A percentile compares a stretch with the other conserved stretches of the same genome.
Evolutionary conservation across 257 asterid species (phyloP).

Genomic region (Galeopsis tetrahit): DNA sequence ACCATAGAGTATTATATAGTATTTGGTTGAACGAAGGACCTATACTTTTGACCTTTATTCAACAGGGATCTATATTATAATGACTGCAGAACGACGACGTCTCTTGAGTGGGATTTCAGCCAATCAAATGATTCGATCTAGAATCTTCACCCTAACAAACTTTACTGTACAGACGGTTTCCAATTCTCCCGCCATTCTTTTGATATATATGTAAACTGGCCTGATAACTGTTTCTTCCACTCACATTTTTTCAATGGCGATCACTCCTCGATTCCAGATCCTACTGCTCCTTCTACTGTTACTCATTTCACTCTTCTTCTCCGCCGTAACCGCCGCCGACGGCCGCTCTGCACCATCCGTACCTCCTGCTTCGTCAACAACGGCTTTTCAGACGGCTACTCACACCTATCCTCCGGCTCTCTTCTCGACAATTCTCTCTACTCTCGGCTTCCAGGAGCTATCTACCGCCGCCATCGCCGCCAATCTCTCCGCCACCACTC

Average conservation of each 20-base stretch:
- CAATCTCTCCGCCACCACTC: slow-evolving; percentile 67
- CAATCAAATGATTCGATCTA: slow-evolving; percentile 17
- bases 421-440: slow-evolving; percentile 66
- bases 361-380: slow-evolving; percentile 51
- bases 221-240: too few relatives aligned
- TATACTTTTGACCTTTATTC: slow-evolving; percentile 20
- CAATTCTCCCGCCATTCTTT: slow-evolving; percentile 43
- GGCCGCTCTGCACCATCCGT: slow-evolving; percentile 39
- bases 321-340: slow-evolving; percentile 42
- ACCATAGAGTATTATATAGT: too few relatives aligned
- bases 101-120: not conserved
- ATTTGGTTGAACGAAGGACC: too few relatives aligned
- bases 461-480: slow-evolving; percentile 60
- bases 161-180: slow-evolving; percentile 31
- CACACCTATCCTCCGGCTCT: slow-evolving; percentile 51
- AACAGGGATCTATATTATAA: not conserved
- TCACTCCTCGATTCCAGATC: slow-evolving; percentile 47
- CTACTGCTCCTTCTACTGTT: slow-evolving; percentile 48
- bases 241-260: slow-evolving; percentile 48
- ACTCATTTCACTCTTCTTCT: slow-evolving; percentile 48
- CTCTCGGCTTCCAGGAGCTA: slow-evolving; percentile 82
- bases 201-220: slow-evolving; percentile 4
- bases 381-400: slow-evolving; percentile 33
- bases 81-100: slow-evolving; percentile 25
- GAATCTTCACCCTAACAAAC: slow-evolving; percentile 38